Base-by-base conservation (phyloP, 257 asterid genomes). In the Primulina huaijiensis region DNA sequence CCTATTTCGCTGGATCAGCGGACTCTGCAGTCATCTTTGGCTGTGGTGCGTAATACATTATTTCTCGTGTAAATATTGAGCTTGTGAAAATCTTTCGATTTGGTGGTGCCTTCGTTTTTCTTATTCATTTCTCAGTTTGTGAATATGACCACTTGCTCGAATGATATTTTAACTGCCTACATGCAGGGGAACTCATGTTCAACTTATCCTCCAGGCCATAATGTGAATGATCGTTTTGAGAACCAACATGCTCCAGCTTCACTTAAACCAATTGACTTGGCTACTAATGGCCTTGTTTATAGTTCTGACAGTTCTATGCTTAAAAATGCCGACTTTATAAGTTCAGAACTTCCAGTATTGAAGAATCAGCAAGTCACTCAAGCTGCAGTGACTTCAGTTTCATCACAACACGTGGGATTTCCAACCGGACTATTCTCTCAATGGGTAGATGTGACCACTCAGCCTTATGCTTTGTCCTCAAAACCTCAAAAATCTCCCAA, bases 161-260 rank as follows among this genome's bases (percentile, higher is more conserved):
- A 61, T 72, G 68, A 27, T 31, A 27, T 38, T 40, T 69, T 33
- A 37, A 14, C 69, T 33, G 69, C 64, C 8, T 74, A 20, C 37
- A 62, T 80, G 76, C 90, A 89, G 92, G 90, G 75, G 53, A 76
- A 56, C 75, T 73, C 79, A 33, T 74, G 70, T 67, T 74, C 70
- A 50, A 56, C 73, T 73, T 65, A 81, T 60, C 75, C 81, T 67
- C 64, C 82, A 9, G 71, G 72, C 70, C 79, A 71, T 69, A 59
- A 65, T 57, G 65, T 63, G 65, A 74, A 66, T 55, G 77, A 80
- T 77, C 78, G 65, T 76, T 66, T 82, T 11, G 72, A 74, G 71
- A 73, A 71, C 69, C 82, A 70, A 35, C 68, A 61, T 3, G 4
- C 6, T 30, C 72, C 80, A 46, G 63, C 64, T 66, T 56, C 86